phyloP scores from a whole-genome alignment of 306 rosid species.

The Vicia faba region DNA sequence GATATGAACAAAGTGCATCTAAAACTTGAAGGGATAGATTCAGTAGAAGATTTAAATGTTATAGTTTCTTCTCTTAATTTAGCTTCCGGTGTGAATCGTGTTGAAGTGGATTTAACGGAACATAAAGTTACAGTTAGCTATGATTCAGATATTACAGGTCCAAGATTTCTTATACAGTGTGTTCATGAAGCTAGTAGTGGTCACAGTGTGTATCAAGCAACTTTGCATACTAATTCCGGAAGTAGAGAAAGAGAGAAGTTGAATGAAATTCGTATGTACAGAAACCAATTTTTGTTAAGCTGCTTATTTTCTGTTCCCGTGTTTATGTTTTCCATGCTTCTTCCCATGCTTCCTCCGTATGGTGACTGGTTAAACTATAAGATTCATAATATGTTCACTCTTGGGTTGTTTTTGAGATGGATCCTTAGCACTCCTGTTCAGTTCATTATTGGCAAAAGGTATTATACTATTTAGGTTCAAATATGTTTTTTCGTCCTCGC shows the following conservation, averaged over 20 bases:
- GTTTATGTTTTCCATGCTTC: slow-evolving; percentile 81
- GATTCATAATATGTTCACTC: slow-evolving; percentile 73
- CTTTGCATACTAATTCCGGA: slow-evolving; percentile 63
- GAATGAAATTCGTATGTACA: slow-evolving; percentile 64
- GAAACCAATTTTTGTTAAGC: slow-evolving; percentile 79
- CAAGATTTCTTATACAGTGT: slow-evolving; percentile 67
- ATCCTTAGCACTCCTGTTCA: slow-evolving; percentile 90
- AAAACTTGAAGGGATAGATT: slow-evolving; percentile 63
- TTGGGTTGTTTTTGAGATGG: slow-evolving; percentile 86
- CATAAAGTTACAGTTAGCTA: slow-evolving; percentile 55
- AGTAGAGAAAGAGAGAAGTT: slow-evolving; percentile 63
- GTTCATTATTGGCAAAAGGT: slow-evolving; percentile 83
- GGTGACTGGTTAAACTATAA: slow-evolving; percentile 78
- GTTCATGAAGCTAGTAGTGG: slow-evolving; percentile 56
- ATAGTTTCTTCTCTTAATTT: slow-evolving; percentile 63
- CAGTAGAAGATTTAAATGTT: slow-evolving; percentile 49
- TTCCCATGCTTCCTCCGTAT: slow-evolving; percentile 91
- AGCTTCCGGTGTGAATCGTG: slow-evolving; percentile 67
- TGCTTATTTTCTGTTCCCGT: slow-evolving; percentile 86
- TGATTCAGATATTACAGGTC: slow-evolving; percentile 78
- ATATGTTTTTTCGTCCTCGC: too few relatives aligned
- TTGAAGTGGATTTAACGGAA: slow-evolving; percentile 60
- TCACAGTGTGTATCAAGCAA: slow-evolving; percentile 51
- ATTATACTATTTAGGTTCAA: slow-evolving; percentile 29
- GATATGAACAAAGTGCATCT: slow-evolving; percentile 68